phyloP scores from a whole-genome alignment of 1,284 basidiomycete genomes.

The Heliocybe sulcata region DNA sequence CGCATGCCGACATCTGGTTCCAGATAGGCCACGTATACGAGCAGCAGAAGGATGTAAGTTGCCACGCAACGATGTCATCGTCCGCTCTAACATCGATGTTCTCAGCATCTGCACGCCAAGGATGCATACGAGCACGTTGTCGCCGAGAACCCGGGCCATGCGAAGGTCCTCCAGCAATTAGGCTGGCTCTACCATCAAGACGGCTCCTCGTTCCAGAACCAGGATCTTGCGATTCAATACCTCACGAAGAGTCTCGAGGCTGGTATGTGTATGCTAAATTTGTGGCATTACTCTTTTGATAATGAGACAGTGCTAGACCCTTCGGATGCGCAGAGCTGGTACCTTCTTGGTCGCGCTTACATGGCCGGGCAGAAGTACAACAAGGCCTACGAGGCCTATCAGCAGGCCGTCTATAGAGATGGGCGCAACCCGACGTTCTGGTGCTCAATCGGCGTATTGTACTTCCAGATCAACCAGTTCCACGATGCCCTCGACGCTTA shows the following conservation, averaged over 20 bases:
- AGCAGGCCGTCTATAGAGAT: conserved; percentile 98
- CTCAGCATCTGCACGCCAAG: conserved; percentile 80
- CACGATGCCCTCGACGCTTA: conserved; percentile 98
- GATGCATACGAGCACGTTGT: conserved; percentile 98
- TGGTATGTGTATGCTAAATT: conserved; percentile 39
- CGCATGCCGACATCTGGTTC: conserved; percentile 99
- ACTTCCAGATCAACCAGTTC: conserved; percentile 99
- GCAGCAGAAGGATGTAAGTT: conserved; percentile 86
- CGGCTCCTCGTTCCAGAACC: conserved; percentile 90
- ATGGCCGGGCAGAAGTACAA: conserved; percentile 99
- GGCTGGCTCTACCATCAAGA: conserved; percentile 98
- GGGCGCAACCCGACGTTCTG: conserved; percentile 99
- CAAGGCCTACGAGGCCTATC: conserved; percentile 99
- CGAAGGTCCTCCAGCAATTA: conserved; percentile 96
- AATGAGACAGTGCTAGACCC: conserved; percentile 49
- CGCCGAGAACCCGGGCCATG: conserved; percentile 87
- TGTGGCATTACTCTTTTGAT: background rate
- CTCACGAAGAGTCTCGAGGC: conserved; percentile 93
- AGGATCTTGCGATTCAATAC: conserved; percentile 90
- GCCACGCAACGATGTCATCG: background rate
- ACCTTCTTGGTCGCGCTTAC: conserved; percentile 94
- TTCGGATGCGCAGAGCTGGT: conserved; percentile 98
- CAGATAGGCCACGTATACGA: conserved; percentile 99
- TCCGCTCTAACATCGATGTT: conserved; percentile 7
- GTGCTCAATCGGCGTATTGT: conserved; percentile 99